phyloP scores from a whole-genome alignment of 257 asterid genomes.

The Plantago major region DNA sequence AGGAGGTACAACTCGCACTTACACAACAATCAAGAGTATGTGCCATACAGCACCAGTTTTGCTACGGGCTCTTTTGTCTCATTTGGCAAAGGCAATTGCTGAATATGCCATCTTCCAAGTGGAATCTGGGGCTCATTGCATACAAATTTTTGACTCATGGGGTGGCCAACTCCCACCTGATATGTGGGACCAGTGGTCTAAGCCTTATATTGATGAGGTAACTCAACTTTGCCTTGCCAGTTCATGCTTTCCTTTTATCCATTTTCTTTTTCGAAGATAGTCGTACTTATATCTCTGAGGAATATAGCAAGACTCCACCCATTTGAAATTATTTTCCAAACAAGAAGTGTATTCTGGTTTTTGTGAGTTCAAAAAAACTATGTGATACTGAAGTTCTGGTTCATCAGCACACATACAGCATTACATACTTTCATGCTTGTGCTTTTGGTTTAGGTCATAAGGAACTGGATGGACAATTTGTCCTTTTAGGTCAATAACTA shows the following conservation, averaged over 20 bases:
- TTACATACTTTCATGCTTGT: too few species aligned
- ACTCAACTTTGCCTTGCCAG: slow-evolving; percentile 17
- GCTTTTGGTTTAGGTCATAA: too few species aligned
- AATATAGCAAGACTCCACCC: neutral
- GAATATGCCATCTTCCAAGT: slow-evolving; percentile 70
- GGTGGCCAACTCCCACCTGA: slow-evolving; percentile 69
- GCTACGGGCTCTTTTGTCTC: slow-evolving; percentile 71
- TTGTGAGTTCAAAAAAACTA: too few species aligned
- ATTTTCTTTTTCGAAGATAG: neutral
- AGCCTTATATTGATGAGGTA: slow-evolving; percentile 91
- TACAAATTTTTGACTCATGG: slow-evolving; percentile 95
- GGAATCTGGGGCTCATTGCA: slow-evolving; percentile 91
- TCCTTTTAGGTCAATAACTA: too few species aligned
- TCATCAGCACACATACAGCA: too few species aligned
- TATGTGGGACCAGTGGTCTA: slow-evolving; percentile 90
- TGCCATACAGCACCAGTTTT: slow-evolving; percentile 59
- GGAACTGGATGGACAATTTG: too few species aligned
- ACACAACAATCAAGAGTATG: slow-evolving; percentile 86
- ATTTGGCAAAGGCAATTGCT: slow-evolving; percentile 54
- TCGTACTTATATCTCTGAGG: neutral
- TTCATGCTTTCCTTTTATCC: neutral
- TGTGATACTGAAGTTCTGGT: too few species aligned
- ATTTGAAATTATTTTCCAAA: neutral
- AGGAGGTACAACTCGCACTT: slow-evolving; percentile 87
- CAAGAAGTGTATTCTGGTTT: too few species aligned